These are phyloP conservation scores for Cordyceps militaris DNA, from an alignment of 2,329 filamentous ascomycete genomes.

Conservation along the genomic window DNA sequence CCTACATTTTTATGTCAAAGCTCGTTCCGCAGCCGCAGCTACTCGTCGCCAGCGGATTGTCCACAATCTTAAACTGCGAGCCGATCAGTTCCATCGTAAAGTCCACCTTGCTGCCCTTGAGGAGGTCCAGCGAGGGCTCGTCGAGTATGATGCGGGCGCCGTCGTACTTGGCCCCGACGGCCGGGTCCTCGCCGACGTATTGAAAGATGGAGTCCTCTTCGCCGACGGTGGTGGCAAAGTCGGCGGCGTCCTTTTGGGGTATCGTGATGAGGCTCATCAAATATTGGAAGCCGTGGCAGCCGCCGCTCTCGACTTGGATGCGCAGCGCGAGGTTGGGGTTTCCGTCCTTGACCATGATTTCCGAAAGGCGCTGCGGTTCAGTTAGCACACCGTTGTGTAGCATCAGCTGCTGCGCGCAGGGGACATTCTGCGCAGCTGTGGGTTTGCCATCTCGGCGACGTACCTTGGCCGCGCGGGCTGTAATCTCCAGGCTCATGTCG, in stretches of 20 bases:
- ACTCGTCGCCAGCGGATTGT: constrained; percentile 85
- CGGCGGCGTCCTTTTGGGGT: constrained; percentile 32
- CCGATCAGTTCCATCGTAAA: constrained; percentile 91
- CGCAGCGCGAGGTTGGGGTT: constrained; percentile 83
- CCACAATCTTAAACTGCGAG: constrained; percentile 88
- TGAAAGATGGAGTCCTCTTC: constrained; percentile 88
- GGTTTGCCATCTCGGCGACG: constrained; percentile 16
- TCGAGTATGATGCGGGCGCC: constrained; percentile 82
- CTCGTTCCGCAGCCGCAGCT: constrained; percentile 97
- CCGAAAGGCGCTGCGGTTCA: constrained; percentile 54
- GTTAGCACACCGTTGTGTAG: not conserved
- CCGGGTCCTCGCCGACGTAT: constrained; percentile 47
- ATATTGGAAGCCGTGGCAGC: constrained; percentile 98
- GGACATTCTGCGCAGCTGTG: not conserved
- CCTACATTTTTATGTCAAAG: constrained; percentile 77
- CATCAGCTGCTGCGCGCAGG: not conserved
- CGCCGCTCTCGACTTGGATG: constrained; percentile 85
- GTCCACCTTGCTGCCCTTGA: constrained; percentile 92
- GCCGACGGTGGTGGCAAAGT: constrained; percentile 32
- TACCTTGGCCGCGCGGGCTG: constrained; percentile 73
- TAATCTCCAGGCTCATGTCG: constrained; percentile 78
- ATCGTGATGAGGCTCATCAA: constrained; percentile 76
- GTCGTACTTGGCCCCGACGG: constrained; percentile 22
- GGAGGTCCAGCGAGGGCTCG: constrained; percentile 73
- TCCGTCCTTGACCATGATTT: constrained; percentile 64